These are phyloP conservation scores for Sequoiadendron giganteum DNA, from an alignment of 75 land plant species.

Conservation along the genomic window DNA sequence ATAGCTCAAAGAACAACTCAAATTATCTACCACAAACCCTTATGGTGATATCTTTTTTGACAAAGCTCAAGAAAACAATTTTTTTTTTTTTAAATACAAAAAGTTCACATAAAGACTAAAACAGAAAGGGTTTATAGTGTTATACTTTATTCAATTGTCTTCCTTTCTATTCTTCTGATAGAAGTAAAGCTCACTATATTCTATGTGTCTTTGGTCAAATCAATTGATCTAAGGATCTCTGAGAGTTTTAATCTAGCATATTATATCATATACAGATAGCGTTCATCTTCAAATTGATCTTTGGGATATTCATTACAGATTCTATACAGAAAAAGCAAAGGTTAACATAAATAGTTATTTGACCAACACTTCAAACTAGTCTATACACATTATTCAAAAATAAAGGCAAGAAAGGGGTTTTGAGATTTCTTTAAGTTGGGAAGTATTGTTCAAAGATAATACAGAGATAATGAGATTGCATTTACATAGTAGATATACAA, in stretches of 20 bases:
- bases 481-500: background rate
- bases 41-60: background rate
- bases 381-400: background rate
- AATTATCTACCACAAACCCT: background rate
- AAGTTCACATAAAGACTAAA: background rate
- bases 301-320: background rate
- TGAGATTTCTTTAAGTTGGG: background rate
- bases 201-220: background rate
- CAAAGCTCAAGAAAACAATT: background rate
- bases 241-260: background rate
- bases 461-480: background rate
- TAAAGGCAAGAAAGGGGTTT: background rate
- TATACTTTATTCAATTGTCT: background rate
- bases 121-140: background rate
- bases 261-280: background rate
- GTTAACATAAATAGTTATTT: background rate
- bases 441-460: background rate
- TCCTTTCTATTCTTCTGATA: background rate
- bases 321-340: background rate
- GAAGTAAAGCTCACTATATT: background rate
- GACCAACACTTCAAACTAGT: background rate
- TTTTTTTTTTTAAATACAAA: background rate
- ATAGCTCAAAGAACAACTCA: background rate
- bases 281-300: background rate
- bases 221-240: background rate